Percentiles rank a stretch among this genome's conserved stretches.
These are phyloP conservation scores for Fusarium sp. DNA, from an alignment of 2,329 filamentous ascomycete species.

Conservation along the genomic window DNA sequence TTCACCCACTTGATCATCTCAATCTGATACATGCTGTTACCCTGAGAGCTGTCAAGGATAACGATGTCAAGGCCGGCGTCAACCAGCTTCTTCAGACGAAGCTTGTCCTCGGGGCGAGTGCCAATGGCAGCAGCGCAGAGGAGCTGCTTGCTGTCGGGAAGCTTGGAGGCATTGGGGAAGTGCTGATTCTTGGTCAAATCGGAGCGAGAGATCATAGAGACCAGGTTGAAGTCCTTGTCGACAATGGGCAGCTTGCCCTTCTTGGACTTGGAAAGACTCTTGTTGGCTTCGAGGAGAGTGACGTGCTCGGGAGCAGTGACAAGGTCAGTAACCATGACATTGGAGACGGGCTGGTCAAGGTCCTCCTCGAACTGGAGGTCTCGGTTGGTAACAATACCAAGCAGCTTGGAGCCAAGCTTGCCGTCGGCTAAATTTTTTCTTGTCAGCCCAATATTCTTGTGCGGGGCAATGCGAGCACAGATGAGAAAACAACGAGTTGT, in stretches of 20 bases:
- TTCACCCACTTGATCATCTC: constrained; percentile 99
- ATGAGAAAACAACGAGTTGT: constrained; percentile 23
- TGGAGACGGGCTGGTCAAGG: constrained; percentile 75
- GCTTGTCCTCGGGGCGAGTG: constrained; percentile 92
- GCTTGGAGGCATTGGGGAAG: constrained; percentile 95
- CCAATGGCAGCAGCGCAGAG: constrained; percentile 96
- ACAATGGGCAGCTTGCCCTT: constrained; percentile 98
- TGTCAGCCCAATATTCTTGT: constrained; percentile 37
- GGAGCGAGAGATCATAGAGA: constrained; percentile 92
- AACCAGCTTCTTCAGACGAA: constrained; percentile 84
- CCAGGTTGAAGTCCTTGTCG: constrained; percentile 82
- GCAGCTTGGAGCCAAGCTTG: constrained; percentile 91
- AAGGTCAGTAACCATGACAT: constrained; percentile 95
- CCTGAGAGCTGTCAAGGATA: constrained; percentile 94
- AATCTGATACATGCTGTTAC: constrained; percentile 98
- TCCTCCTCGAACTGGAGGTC: constrained; percentile 97
- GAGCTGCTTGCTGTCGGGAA: constrained; percentile 96
- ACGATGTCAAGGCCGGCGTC: constrained; percentile 97
- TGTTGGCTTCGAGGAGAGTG: constrained; percentile 88
- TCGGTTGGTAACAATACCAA: constrained; percentile 97
- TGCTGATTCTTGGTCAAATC: constrained; percentile 99
- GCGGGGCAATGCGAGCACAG: constrained; percentile 9
- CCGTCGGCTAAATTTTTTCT: constrained; percentile 76
- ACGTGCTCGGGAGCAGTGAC: constrained; percentile 88
- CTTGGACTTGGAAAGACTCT: constrained; percentile 92